Conservation (phyloP, 306 rosid species). For the Lathyrus tuberosus region DNA sequence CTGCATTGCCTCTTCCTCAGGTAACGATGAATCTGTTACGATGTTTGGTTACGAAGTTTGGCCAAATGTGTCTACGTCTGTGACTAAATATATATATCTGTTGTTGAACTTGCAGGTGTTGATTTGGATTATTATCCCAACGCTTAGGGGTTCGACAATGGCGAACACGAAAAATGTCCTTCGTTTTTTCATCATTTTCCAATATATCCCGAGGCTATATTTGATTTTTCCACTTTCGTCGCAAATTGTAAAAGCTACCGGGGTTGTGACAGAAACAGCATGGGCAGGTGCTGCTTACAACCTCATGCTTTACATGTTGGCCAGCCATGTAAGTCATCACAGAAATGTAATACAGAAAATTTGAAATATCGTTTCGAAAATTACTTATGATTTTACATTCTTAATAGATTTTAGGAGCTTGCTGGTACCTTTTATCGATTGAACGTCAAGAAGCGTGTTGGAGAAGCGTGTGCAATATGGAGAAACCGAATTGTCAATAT, state of each 20-base stretch:
- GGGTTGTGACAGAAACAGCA: conserved; percentile 88
- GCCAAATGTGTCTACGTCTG: background rate
- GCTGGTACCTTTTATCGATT: conserved; percentile 84
- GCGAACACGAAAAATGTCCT: conserved; percentile 81
- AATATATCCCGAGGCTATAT: conserved; percentile 77
- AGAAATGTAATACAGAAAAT: background rate
- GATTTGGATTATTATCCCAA: conserved; percentile 86
- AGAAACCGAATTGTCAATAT: conserved; percentile 50
- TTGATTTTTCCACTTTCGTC: conserved; percentile 88
- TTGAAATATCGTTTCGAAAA: background rate
- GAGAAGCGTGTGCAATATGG: conserved; percentile 64
- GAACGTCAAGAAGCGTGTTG: conserved; percentile 95
- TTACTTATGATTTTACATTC: background rate
- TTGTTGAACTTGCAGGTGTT: conserved; percentile 60
- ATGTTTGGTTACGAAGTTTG: too few species aligned
- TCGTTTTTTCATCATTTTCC: conserved; percentile 75
- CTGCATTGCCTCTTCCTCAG: conserved; percentile 67
- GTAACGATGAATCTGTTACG: conserved; percentile 14
- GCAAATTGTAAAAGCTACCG: conserved; percentile 82
- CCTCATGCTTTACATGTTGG: conserved; percentile 89
- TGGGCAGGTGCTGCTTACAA: conserved; percentile 99
- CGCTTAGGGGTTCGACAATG: conserved; percentile 78
- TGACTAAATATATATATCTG: conserved; percentile 11
- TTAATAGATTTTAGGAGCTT: conserved; percentile 86
- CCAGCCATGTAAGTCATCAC: conserved; percentile 77